A percentile compares a stretch with the other conserved stretches of the same genome.
These are phyloP conservation scores for Heimioporus sp. DNA, from an alignment of 768 basidiomycete species.

Conservation along the genomic window DNA sequence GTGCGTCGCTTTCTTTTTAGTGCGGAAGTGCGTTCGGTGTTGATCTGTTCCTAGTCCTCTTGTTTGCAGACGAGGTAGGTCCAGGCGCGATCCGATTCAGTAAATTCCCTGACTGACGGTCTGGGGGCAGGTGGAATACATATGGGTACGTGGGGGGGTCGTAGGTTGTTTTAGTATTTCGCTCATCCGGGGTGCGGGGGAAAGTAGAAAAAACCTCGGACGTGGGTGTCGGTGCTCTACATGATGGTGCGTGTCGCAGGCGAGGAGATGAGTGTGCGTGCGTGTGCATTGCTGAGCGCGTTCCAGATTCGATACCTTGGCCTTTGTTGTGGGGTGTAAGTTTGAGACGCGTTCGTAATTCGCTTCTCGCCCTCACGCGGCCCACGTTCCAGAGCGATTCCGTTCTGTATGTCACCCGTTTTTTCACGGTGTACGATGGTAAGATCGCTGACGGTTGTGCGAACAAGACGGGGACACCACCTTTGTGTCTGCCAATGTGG, in stretches of 20 bases:
- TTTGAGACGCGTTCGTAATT: not conserved
- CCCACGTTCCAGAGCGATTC: not conserved
- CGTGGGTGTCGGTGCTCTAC: conserved; percentile 8
- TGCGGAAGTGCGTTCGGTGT: too few species aligned
- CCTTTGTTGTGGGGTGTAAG: conserved; percentile 8
- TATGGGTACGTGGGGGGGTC: conserved; percentile 8
- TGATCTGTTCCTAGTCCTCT: conserved; percentile 3
- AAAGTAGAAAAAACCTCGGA: conserved; percentile 4
- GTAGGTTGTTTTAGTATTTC: too few species aligned
- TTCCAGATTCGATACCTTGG: conserved; percentile 14
- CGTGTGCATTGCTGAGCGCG: too few species aligned
- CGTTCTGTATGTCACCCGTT: not conserved
- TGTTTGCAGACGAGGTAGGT: conserved; percentile 6
- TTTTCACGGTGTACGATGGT: too few species aligned
- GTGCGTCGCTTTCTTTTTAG: not conserved
- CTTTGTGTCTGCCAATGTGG: not conserved
- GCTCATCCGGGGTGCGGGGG: too few species aligned
- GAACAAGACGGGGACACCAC: not conserved
- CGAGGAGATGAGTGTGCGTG: too few species aligned
- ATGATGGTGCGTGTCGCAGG: conserved; percentile 7
- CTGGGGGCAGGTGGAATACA: conserved; percentile 5
- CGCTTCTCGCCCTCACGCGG: too few species aligned
- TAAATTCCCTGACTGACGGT: not conserved
- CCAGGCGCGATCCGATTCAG: too few species aligned
- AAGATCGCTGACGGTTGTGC: not conserved